These are phyloP conservation scores for Chlamydomonas reinhardtii DNA, from an alignment of 163 green algal genomes.

Conservation along the genomic window DNA sequence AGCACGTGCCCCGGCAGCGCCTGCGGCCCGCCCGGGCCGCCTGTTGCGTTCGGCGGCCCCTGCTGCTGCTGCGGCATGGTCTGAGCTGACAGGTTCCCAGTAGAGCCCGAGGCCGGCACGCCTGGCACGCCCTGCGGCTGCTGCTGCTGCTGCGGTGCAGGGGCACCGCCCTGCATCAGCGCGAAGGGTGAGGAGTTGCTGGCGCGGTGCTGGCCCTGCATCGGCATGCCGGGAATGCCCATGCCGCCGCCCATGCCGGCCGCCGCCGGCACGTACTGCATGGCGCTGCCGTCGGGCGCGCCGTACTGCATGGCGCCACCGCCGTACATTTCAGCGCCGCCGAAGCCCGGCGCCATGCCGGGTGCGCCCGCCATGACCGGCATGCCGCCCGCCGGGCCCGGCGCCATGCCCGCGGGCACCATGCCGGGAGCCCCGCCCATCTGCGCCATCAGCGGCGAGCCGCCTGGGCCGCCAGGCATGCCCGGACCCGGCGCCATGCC, in stretches of 20 bases:
- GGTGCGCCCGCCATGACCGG: background rate
- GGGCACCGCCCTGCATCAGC: background rate
- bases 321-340: background rate
- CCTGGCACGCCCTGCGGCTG: background rate
- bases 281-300: background rate
- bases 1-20: background rate
- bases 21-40: background rate
- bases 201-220: background rate
- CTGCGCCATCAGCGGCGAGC: too few relatives aligned
- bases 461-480: too few relatives aligned
- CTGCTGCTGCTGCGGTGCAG: constrained; percentile 13
- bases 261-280: background rate
- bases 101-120: background rate
- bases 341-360: background rate
- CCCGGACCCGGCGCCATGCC: too few relatives aligned
- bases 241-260: background rate
- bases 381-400: background rate
- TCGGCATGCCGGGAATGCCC: background rate
- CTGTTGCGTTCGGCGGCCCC: background rate
- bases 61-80: constrained; percentile 28
- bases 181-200: constrained; percentile 46
- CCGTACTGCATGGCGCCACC: background rate
- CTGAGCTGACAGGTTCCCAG: background rate
- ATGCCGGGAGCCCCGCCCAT: constrained; percentile 1
- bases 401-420: background rate